phyloP scores from a whole-genome alignment of 192 early-diverging fungal genomes.

The Geranomyces variabilis region DNA sequence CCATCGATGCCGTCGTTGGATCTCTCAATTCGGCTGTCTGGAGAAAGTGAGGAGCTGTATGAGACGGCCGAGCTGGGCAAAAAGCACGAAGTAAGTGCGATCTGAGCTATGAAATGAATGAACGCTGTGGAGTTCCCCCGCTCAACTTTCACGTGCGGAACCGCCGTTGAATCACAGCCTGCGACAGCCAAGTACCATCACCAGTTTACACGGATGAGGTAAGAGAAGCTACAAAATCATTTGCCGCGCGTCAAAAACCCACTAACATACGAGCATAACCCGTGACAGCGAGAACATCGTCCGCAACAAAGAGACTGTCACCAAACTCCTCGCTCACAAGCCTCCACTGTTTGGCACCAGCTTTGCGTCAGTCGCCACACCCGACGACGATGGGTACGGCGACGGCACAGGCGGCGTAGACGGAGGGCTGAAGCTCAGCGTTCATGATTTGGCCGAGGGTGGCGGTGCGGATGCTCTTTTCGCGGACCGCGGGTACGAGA shows the following conservation, averaged over 20 bases:
- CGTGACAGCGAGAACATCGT: neutral
- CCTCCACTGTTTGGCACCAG: neutral
- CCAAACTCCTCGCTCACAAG: constrained; percentile 1
- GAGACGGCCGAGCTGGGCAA: constrained; percentile 11
- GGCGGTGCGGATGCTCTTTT: neutral
- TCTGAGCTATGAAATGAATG: too few species aligned
- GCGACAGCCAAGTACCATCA: neutral
- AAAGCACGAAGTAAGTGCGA: neutral
- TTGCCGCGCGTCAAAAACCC: too few species aligned
- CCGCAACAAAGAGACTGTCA: constrained; percentile 20
- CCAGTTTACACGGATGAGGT: constrained; percentile 2
- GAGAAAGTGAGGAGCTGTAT: neutral
- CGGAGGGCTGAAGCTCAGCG: neutral
- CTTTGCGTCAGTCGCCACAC: neutral
- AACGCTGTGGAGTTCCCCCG: too few species aligned
- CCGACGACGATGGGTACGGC: neutral
- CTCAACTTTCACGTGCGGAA: too few species aligned
- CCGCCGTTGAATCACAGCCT: too few species aligned
- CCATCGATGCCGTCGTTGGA: constrained; percentile 6
- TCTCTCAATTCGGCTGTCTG: constrained; percentile 6
- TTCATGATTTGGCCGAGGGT: neutral
- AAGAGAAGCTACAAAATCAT: too few species aligned
- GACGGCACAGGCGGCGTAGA: neutral
- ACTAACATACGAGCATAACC: too few species aligned
- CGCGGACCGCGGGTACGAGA: neutral